Evolutionary conservation across 108 stramenopile species (phyloP).

Genomic region (Skeletonema grethae): DNA sequence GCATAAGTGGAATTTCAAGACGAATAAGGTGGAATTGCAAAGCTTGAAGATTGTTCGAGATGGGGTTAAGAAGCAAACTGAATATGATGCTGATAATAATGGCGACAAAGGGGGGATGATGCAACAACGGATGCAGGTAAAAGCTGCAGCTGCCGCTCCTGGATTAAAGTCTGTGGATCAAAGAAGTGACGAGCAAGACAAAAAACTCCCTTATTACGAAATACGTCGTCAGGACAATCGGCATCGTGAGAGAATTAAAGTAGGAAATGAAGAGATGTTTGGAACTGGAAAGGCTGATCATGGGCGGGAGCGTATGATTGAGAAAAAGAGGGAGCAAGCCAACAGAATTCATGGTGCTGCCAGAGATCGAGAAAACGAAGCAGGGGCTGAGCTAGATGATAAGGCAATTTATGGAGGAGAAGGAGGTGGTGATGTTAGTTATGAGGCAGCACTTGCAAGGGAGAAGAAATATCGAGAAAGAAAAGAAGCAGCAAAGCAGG

Average conservation of each 20-base stretch:
- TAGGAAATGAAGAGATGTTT: constrained; percentile 58
- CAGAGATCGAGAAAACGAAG: constrained; percentile 50
- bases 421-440: constrained; percentile 32
- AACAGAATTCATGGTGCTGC: constrained; percentile 58
- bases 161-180: not conserved
- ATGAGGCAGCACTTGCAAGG: constrained; percentile 53
- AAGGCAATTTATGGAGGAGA: constrained; percentile 60
- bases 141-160: not conserved
- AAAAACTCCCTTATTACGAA: constrained; percentile 30
- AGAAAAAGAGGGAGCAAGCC: constrained; percentile 58
- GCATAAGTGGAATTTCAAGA: constrained; percentile 77
- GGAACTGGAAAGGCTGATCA: constrained; percentile 41
- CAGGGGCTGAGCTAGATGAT: constrained; percentile 58
- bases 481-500: constrained; percentile 37
- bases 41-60: constrained; percentile 62
- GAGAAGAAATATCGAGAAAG: constrained; percentile 40
- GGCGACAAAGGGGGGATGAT: not conserved
- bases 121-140: not conserved
- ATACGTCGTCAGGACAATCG: constrained; percentile 53
- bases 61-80: constrained; percentile 76
- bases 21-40: constrained; percentile 55
- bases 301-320: constrained; percentile 61
- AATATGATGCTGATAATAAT: constrained; percentile 43
- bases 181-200: constrained; percentile 5
- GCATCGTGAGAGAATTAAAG: constrained; percentile 45